Percentiles rank a stretch among this genome's conserved stretches.
phyloP scores from a whole-genome alignment of 1,139 yeast species.

The Hyphopichia pseudoburtonii region DNA sequence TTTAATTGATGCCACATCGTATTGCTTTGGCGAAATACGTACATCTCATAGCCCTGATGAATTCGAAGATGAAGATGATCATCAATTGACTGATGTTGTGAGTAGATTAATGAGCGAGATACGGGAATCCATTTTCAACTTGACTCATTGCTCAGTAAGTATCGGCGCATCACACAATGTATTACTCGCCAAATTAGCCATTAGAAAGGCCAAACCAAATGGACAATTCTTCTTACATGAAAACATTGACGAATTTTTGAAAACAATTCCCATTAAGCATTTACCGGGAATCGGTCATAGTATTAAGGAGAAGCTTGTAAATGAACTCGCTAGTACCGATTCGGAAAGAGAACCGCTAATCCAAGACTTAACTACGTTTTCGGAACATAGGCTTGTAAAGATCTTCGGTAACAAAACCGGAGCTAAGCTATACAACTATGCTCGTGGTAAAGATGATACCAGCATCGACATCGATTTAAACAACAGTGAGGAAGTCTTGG shows the following conservation, averaged over 20 bases:
- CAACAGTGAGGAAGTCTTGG: conserved; percentile 43
- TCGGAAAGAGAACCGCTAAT: conserved; percentile 14
- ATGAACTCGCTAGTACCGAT: conserved; percentile 12
- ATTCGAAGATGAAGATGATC: background rate
- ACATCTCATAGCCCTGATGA: too few relatives aligned
- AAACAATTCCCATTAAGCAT: conserved; percentile 46
- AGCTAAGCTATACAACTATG: conserved; percentile 53
- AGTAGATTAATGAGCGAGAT: conserved; percentile 35
- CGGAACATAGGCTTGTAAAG: conserved; percentile 35
- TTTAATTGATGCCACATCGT: conserved; percentile 61
- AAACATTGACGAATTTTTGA: conserved; percentile 37
- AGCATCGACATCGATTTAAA: conserved; percentile 49
- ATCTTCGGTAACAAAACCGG: conserved; percentile 74
- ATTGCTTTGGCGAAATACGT: conserved; percentile 16
- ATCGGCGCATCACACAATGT: conserved; percentile 75
- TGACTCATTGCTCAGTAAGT: conserved; percentile 70
- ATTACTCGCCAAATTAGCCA: conserved; percentile 74
- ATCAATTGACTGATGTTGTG: conserved; percentile 7
- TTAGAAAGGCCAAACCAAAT: conserved; percentile 76
- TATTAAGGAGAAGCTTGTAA: conserved; percentile 42
- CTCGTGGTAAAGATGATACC: conserved; percentile 68
- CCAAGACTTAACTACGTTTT: conserved; percentile 37
- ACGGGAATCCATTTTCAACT: conserved; percentile 40
- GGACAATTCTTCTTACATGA: conserved; percentile 49
- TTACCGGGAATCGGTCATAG: conserved; percentile 87